Percentiles rank a stretch among this genome's conserved stretches.
Conservation (phyloP, 2,329 filamentous ascomycete genomes). For the Nemania diffusa region DNA sequence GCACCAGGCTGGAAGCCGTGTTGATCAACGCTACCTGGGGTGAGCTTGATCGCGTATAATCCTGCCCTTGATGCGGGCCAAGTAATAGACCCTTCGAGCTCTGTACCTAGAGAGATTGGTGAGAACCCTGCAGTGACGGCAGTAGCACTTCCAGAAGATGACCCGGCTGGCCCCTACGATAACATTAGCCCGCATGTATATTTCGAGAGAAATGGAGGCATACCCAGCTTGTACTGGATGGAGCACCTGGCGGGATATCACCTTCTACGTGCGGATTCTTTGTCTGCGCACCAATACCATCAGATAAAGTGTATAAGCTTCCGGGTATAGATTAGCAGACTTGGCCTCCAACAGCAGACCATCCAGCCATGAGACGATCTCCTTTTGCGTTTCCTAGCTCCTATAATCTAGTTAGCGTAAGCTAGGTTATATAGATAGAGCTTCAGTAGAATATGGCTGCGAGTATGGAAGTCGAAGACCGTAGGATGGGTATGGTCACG, state of each 20-base stretch:
- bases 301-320: neutral
- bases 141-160: conserved; percentile 3
- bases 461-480: too few relatives aligned
- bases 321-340: neutral
- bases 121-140: conserved; percentile 1
- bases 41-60: conserved; percentile 6
- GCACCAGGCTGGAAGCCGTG: neutral
- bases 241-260: neutral
- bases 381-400: neutral
- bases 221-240: neutral
- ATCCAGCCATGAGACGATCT: neutral
- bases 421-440: neutral
- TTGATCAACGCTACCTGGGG: neutral
- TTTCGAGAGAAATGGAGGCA: neutral
- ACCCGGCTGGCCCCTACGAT: neutral
- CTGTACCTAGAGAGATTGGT: neutral
- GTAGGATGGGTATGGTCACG: neutral
- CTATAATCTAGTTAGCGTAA: neutral
- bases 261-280: neutral
- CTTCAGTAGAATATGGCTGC: too few relatives aligned
- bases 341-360: neutral
- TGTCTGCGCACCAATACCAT: neutral
- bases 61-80: neutral
- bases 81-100: neutral
- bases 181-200: neutral